Evolutionary conservation across 2,329 filamentous ascomycete species (phyloP), one percentile per base, ranked within the genome.

Genomic region (Lasiodiplodia sp.): DNA sequence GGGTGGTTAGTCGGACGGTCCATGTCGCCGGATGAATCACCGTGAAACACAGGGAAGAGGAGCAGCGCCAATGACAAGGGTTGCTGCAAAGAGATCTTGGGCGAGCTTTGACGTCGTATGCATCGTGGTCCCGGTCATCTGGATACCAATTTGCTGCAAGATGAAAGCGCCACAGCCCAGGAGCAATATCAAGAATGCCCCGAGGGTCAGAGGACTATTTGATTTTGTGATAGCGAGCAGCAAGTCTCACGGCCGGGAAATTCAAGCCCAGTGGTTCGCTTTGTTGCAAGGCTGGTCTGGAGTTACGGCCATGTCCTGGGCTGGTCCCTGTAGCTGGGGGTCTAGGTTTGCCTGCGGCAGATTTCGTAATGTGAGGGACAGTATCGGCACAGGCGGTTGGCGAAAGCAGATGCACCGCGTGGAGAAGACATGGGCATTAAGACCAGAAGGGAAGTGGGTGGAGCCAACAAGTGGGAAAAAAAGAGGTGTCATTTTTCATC

Each of bases 71-170:
- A 25, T 31, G 23, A 31, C 58, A 63, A 28, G 58, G 58, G 4
- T 21, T 51, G 40, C 58, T 63, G 58, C 58, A 37, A 63, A n/a
- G 58, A 49, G 58, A 63, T 63, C 58, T 63, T 63, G 58, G 58
- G 4, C 34, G 58, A 34, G 40, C 58, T 63, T 63, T 63, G 58
- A 51, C 58, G 31, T n/a, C 6, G 28, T 47, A 28, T 51, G 28
- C 40, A 63, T n/a, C 40, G 28, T 18, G 40, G n/a, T 18, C 3
- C 58, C 58, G 21, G 49, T 37, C 25, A 18, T 18, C 31, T 63
- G 40, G 58, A 51, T 16, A 18, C 25, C 58, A 49, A 44, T 31
- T 25, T 31, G 18, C 25, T 18, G 58, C 40, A 18, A 63, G 16
- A 44, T 34, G 40, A 18, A n/a, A n/a, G 21, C 56, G 56, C 38